Conservation (phyloP, 768 basidiomycete species). For the Kwoniella dejecticola region DNA sequence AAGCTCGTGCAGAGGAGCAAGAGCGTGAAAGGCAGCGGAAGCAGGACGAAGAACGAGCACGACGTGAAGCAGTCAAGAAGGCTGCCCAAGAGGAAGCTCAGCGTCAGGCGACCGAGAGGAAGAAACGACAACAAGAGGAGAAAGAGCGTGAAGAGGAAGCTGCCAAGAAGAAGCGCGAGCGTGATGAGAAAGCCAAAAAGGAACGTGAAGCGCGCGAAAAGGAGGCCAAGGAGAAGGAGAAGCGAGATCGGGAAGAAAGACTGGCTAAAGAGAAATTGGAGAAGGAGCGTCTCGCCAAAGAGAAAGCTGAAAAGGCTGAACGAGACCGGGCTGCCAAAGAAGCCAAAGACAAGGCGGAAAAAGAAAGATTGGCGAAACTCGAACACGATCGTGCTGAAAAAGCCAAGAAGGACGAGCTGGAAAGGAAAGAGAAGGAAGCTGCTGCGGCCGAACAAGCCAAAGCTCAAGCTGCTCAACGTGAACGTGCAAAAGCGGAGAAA, state of each 20-base stretch:
- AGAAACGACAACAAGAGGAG: constrained; percentile 60
- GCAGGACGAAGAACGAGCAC: constrained; percentile 81
- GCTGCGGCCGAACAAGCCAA: constrained; percentile 45
- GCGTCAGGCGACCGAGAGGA: constrained; percentile 77
- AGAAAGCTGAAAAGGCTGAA: constrained; percentile 53
- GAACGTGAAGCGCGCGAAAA: constrained; percentile 57
- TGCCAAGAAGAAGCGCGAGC: constrained; percentile 57
- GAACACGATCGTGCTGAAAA: constrained; percentile 67
- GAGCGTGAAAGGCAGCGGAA: constrained; percentile 81
- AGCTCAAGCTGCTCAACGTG: constrained; percentile 31
- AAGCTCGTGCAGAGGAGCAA: constrained; percentile 71
- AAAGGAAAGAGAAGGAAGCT: constrained; percentile 50
- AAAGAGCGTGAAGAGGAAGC: constrained; percentile 70
- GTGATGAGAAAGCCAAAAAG: constrained; percentile 56
- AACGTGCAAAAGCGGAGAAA: constrained; percentile 36
- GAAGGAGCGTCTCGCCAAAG: constrained; percentile 59
- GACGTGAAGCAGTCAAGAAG: constrained; percentile 67
- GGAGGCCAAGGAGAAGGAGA: constrained; percentile 61
- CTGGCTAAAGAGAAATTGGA: constrained; percentile 59
- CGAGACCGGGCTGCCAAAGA: constrained; percentile 66
- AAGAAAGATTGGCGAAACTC: constrained; percentile 66
- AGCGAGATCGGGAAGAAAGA: constrained; percentile 68
- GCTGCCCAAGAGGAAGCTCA: constrained; percentile 60
- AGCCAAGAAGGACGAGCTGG: constrained; percentile 49
- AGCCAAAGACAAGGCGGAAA: constrained; percentile 67